phyloP scores from a whole-genome alignment of 352 stramenopile genomes.

The Phytophthora ramorum region DNA sequence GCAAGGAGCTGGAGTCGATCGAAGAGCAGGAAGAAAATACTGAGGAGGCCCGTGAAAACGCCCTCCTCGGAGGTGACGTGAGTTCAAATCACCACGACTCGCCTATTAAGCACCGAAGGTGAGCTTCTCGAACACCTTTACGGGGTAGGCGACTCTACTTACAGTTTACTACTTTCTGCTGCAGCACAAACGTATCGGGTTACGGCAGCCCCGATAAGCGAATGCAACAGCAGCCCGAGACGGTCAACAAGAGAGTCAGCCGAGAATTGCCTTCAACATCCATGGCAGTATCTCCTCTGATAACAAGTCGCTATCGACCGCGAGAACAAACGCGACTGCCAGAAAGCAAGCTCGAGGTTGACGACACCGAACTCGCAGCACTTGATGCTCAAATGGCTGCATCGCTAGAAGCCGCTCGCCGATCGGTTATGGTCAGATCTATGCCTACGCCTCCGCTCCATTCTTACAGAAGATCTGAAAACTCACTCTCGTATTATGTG shows the following conservation, averaged over 20 bases:
- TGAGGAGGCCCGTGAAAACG: slow-evolving; percentile 1
- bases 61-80: not conserved
- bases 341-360: slow-evolving; percentile 5
- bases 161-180: slow-evolving; percentile 2
- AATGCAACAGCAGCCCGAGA: not conserved
- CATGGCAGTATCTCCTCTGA: slow-evolving; percentile 30
- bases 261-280: slow-evolving; percentile 38
- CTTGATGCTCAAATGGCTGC: slow-evolving; percentile 41
- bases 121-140: not conserved
- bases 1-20: slow-evolving; percentile 14
- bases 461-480: not conserved
- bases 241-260: slow-evolving; percentile 1
- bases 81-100: slow-evolving; percentile 17
- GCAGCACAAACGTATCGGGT: not conserved
- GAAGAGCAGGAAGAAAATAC: slow-evolving; percentile 8
- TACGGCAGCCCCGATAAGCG: not conserved
- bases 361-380: slow-evolving; percentile 29
- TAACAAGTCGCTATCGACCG: slow-evolving; percentile 9
- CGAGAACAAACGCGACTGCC: slow-evolving; percentile 8
- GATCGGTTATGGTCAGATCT: slow-evolving; percentile 35
- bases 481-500: slow-evolving; percentile 4
- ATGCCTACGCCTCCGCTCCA: not conserved
- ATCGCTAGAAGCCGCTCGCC: slow-evolving; percentile 45
- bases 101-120: slow-evolving; percentile 20
- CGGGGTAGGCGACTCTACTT: not conserved